Conservation (phyloP, 495 filamentous ascomycete species). For the Aspergillus leporis region DNA sequence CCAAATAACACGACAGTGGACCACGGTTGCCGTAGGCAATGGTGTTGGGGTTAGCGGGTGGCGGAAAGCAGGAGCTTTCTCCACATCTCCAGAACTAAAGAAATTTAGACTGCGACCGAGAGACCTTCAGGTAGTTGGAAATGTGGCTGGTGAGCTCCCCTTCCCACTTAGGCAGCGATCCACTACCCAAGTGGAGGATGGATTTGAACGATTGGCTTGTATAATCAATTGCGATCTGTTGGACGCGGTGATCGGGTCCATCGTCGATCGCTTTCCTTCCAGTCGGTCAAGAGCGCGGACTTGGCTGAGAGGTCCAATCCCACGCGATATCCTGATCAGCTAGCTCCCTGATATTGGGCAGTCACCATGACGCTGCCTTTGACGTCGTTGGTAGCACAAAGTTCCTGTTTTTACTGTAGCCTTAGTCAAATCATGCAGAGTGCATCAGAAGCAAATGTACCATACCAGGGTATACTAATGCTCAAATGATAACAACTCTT, state of each 20-base stretch:
- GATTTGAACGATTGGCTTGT: not conserved
- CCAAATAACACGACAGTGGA: not conserved
- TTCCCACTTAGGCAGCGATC: not conserved
- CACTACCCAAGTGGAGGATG: not conserved
- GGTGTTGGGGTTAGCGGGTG: constrained; percentile 10
- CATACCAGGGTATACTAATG: not conserved
- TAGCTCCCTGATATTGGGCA: constrained; percentile 1
- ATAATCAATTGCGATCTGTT: not conserved
- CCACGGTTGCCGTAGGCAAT: constrained; percentile 9
- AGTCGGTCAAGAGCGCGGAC: not conserved
- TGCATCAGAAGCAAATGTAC: not conserved
- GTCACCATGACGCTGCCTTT: constrained; percentile 4
- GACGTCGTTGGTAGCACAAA: constrained; percentile 1
- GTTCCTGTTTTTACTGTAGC: not conserved
- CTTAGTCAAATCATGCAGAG: not conserved
- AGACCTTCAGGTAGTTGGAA: not conserved
- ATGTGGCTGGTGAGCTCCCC: constrained; percentile 5
- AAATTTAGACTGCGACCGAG: not conserved
- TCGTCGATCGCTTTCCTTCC: not conserved
- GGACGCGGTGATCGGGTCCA: not conserved
- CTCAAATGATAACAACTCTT: not conserved
- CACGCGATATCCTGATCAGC: not conserved
- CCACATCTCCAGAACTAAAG: not conserved
- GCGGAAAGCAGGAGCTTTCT: constrained; percentile 16
- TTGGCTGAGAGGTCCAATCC: not conserved